Percentiles rank a stretch among this genome's conserved stretches.
phyloP scores from a whole-genome alignment of 371 early-diverging fungal species.

The Blastocladiella emersonii region DNA sequence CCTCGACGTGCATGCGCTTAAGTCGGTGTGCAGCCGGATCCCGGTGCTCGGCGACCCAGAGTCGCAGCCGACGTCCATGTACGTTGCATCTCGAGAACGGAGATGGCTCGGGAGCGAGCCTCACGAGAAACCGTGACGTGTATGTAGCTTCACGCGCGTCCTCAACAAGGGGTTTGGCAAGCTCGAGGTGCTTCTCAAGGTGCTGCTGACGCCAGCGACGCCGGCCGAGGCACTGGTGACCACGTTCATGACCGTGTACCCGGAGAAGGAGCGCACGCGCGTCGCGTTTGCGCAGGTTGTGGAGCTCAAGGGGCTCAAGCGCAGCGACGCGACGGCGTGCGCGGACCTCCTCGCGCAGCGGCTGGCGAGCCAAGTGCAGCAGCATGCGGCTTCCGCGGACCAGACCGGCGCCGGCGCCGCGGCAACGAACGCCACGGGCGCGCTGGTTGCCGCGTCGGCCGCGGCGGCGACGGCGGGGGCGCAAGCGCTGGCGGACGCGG shows the following conservation, averaged over 20 bases:
- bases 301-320: background rate
- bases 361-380: too few relatives aligned
- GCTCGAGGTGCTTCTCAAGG: constrained; percentile 73
- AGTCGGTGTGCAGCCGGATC: constrained; percentile 55
- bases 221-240: constrained; percentile 72
- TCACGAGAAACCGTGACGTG: background rate
- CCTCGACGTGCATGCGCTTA: constrained; percentile 79
- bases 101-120: too few relatives aligned
- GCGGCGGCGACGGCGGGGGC: too few relatives aligned
- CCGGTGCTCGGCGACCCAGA: constrained; percentile 43
- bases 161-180: constrained; percentile 62
- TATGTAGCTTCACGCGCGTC: constrained; percentile 53
- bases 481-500: too few relatives aligned
- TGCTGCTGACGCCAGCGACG: constrained; percentile 69
- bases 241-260: constrained; percentile 71
- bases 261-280: constrained; percentile 15
- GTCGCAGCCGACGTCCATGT: constrained; percentile 28
- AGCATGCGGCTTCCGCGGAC: too few relatives aligned
- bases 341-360: too few relatives aligned
- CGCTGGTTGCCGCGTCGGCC: too few relatives aligned
- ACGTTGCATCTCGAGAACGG: too few relatives aligned
- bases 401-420: too few relatives aligned
- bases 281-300: background rate
- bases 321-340: too few relatives aligned
- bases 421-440: too few relatives aligned